Percentiles rank a stretch among this genome's conserved stretches.
Conservation (phyloP, 2,329 filamentous ascomycete species). For the Fragosphaeria purpurea region DNA sequence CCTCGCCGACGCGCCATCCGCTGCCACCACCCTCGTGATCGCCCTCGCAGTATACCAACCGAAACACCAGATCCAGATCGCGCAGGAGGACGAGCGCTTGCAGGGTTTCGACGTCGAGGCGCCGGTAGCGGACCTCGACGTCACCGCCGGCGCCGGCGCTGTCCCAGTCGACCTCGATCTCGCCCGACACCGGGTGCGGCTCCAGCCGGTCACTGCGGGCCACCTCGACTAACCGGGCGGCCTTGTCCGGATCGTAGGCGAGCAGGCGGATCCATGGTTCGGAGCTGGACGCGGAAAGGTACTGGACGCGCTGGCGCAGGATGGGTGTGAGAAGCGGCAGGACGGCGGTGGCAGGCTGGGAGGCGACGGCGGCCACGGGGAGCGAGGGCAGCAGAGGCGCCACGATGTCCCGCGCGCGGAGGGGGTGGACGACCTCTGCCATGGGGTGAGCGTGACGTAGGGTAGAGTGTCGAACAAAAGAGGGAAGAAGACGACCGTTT, state of each 20-base stretch:
- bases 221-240: conserved; percentile 48
- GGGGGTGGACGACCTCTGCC: conserved; percentile 27
- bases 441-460: not conserved
- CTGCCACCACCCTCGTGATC: conserved; percentile 51
- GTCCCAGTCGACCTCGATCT: conserved; percentile 65
- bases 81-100: conserved; percentile 54
- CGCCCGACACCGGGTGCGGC: conserved; percentile 71
- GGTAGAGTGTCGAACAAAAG: not conserved
- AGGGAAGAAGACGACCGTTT: not conserved
- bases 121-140: conserved; percentile 50
- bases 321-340: conserved; percentile 55
- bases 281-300: conserved; percentile 49
- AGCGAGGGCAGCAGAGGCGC: conserved; percentile 50
- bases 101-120: conserved; percentile 67
- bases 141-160: conserved; percentile 31
- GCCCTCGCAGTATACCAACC: conserved; percentile 59
- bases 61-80: conserved; percentile 50
- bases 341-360: conserved; percentile 44
- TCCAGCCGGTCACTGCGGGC: conserved; percentile 56
- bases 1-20: conserved; percentile 65
- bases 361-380: conserved; percentile 47
- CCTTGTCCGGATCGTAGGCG: conserved; percentile 53
- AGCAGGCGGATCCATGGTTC: conserved; percentile 66
- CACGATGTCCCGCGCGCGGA: conserved; percentile 39
- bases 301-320: conserved; percentile 53